Conservation (phyloP, 306 rosid genomes). For the Parietaria judaica region DNA sequence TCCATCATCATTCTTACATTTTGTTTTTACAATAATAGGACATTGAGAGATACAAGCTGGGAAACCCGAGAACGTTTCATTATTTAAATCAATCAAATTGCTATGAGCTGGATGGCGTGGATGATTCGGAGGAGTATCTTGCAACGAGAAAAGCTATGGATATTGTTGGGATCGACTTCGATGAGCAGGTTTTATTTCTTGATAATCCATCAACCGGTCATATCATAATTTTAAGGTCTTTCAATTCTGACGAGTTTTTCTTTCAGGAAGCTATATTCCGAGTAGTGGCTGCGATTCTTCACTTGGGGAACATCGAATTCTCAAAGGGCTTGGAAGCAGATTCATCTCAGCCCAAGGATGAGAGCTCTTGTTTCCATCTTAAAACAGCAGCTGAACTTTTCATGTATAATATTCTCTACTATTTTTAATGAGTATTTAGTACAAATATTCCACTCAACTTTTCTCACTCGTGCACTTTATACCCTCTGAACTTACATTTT, state of each 20-base stretch:
- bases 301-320: slow-evolving; percentile 87
- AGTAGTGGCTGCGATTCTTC: slow-evolving; percentile 84
- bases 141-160: slow-evolving; percentile 88
- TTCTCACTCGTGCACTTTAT: too few species aligned
- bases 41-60: slow-evolving; percentile 59
- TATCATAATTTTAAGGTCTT: slow-evolving; percentile 10
- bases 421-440: neutral
- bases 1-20: slow-evolving; percentile 9
- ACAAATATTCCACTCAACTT: too few species aligned
- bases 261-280: slow-evolving; percentile 86
- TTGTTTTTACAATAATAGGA: slow-evolving; percentile 36
- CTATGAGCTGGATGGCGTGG: slow-evolving; percentile 57
- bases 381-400: slow-evolving; percentile 76
- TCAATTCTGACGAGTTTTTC: slow-evolving; percentile 9
- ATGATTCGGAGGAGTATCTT: slow-evolving; percentile 76
- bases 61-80: slow-evolving; percentile 65
- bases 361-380: slow-evolving; percentile 63
- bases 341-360: slow-evolving; percentile 87
- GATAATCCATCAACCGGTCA: slow-evolving; percentile 5
- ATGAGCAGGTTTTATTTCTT: slow-evolving; percentile 63
- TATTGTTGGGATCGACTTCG: slow-evolving; percentile 69
- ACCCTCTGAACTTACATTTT: too few species aligned
- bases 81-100: slow-evolving; percentile 84
- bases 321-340: slow-evolving; percentile 59
- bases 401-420: slow-evolving; percentile 31